Conservation (phyloP, 345 rosid species). For the Psidium friedrichsthalianum region DNA sequence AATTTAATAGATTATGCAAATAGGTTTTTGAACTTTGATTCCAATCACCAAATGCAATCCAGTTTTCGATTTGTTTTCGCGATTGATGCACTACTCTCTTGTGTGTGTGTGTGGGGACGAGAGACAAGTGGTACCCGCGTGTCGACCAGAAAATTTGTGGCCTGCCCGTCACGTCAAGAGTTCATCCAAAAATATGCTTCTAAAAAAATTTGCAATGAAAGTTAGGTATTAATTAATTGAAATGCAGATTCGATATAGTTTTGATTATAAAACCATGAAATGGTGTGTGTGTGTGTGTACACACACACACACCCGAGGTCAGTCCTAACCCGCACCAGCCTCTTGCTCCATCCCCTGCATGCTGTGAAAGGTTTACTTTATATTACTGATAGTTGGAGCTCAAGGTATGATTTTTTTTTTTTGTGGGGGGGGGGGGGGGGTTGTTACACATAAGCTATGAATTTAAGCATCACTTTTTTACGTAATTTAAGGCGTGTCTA, state of each 20-base stretch:
- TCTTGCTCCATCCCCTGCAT: neutral
- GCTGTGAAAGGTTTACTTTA: neutral
- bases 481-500: neutral
- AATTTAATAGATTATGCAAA: neutral
- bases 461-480: neutral
- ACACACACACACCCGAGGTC: too few relatives aligned
- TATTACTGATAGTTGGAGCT: neutral
- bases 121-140: neutral
- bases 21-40: neutral
- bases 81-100: neutral
- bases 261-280: neutral
- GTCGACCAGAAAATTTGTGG: neutral
- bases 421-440: too few relatives aligned
- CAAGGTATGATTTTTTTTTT: neutral
- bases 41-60: neutral
- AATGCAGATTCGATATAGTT: neutral
- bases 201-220: neutral
- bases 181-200: neutral
- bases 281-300: too few relatives aligned
- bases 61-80: neutral
- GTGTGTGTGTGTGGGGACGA: too few relatives aligned
- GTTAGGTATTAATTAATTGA: neutral
- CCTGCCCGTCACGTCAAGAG: neutral
- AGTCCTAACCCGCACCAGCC: neutral
- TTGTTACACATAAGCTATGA: neutral